Evolutionary conservation across 2,329 filamentous ascomycete genomes (phyloP), one percentile per base, ranked within the genome.

Genomic region (Diaporthe aspalathi): DNA sequence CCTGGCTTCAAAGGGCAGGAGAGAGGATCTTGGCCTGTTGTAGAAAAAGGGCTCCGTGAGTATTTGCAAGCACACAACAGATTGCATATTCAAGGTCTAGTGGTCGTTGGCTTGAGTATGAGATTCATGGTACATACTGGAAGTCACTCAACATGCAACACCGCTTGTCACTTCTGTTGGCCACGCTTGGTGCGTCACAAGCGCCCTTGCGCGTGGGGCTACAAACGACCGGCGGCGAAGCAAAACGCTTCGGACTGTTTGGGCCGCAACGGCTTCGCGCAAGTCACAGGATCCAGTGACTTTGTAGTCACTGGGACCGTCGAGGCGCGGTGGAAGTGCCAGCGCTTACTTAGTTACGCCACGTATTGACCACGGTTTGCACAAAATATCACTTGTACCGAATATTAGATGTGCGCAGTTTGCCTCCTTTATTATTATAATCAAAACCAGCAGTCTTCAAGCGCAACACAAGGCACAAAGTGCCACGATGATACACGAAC

Each of bases 1-100:
- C 62, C 68, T 75, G 6, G 73, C 77, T 5, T 82, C 80, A 72
- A 81, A 76, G 74, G 78, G 82, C 7, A 79, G 84, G 27, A 79
- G 77, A 62, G 82, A 85, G 73, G 83, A 66, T 40, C 68, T 73
- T 17, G 71, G 65, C 2, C 52, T 80, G 3, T 56, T 82, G 68
- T 72, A 63, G 52, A 14, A 24, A 50, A 40, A 40, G 35, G n/a
- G 57, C 20, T 27, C 16, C 35, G 6, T 12, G 35, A 11, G 35
- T 11, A 12, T 38, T 11, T 38, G 35, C 35, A 38, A 9, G 9
- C 11, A 38, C 35, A 38, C 35, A 12, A 38, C 5, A 38, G 8
- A 32, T 32, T 32, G 32, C 32, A 32, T 5, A 32, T 32, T 29
- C 12, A 32, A 22, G 14, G 16, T 3, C 7, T 17, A 14, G 14